Conservation (phyloP, 768 basidiomycete species). For the Lactarius quietus region DNA sequence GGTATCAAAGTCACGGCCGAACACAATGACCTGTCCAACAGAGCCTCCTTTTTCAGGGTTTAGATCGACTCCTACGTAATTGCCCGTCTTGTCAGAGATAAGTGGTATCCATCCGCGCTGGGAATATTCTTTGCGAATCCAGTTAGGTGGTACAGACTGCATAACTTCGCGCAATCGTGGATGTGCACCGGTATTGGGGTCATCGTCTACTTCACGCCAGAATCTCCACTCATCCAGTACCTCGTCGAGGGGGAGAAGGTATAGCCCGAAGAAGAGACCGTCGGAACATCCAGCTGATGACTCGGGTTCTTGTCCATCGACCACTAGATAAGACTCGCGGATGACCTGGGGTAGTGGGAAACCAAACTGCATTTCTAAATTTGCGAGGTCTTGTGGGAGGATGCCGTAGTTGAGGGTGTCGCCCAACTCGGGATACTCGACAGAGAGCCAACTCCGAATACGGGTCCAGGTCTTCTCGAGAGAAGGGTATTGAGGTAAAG, state of each 20-base stretch:
- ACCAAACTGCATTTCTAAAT: conserved; percentile 82
- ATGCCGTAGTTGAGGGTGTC: conserved; percentile 95
- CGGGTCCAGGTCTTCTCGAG: conserved; percentile 82
- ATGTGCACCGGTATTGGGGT: conserved; percentile 83
- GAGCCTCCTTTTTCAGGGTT: conserved; percentile 76
- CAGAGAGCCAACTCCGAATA: conserved; percentile 72
- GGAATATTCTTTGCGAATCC: conserved; percentile 88
- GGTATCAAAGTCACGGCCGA: conserved; percentile 98
- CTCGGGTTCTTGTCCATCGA: conserved; percentile 94
- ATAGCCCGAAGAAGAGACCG: conserved; percentile 94
- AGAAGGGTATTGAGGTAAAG: conserved; percentile 60
- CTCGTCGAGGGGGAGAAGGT: conserved; percentile 88
- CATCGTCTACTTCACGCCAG: conserved; percentile 92
- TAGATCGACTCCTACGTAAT: conserved; percentile 95
- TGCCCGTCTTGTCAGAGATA: conserved; percentile 88
- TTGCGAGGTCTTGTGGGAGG: conserved; percentile 70
- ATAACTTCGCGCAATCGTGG: conserved; percentile 64
- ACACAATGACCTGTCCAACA: conserved; percentile 93
- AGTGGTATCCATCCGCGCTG: conserved; percentile 97
- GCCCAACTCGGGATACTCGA: conserved; percentile 90
- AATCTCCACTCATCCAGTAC: conserved; percentile 95
- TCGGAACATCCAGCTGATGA: conserved; percentile 83
- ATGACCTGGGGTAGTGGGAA: conserved; percentile 79
- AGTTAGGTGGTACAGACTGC: conserved; percentile 85
- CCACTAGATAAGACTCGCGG: conserved; percentile 84